Conservation (phyloP, 768 basidiomycete species). For the Holtermannia corniformis region DNA sequence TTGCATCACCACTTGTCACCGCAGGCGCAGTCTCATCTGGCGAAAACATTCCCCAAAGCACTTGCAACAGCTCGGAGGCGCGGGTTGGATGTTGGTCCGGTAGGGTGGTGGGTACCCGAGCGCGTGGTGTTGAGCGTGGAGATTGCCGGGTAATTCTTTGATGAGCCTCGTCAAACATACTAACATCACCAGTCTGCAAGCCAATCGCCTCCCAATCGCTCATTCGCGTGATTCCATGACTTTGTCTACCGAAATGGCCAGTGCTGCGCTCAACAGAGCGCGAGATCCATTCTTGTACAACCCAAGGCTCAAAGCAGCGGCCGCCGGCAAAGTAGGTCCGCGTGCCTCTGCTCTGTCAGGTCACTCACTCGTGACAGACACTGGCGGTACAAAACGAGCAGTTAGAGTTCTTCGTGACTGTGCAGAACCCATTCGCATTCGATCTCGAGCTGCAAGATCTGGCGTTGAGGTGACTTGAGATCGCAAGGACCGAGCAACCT, state of each 20-base stretch:
- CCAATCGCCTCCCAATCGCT: slow-evolving; percentile 62
- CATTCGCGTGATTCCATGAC: too few species aligned
- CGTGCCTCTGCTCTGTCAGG: not conserved
- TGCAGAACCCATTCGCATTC: slow-evolving; percentile 89
- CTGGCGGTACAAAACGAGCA: slow-evolving; percentile 72
- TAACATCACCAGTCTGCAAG: slow-evolving; percentile 59
- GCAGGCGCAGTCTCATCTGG: slow-evolving; percentile 70
- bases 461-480: slow-evolving; percentile 58
- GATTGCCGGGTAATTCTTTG: slow-evolving; percentile 56
- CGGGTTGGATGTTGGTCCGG: slow-evolving; percentile 49
- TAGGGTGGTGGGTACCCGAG: slow-evolving; percentile 79
- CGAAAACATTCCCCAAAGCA: slow-evolving; percentile 61
- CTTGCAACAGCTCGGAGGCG: slow-evolving; percentile 64
- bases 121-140: slow-evolving; percentile 69
- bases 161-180: not conserved
- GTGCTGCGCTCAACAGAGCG: slow-evolving; percentile 41
- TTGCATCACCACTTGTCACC: slow-evolving; percentile 60
- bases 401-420: slow-evolving; percentile 67
- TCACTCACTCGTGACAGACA: slow-evolving; percentile 47
- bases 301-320: slow-evolving; percentile 54
- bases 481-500: not conserved
- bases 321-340: slow-evolving; percentile 50
- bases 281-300: slow-evolving; percentile 87
- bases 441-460: slow-evolving; percentile 78
- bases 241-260: slow-evolving; percentile 44